These are phyloP conservation scores for Coemansia sp. DNA, from an alignment of 192 early-diverging fungal species.

Conservation along the genomic window DNA sequence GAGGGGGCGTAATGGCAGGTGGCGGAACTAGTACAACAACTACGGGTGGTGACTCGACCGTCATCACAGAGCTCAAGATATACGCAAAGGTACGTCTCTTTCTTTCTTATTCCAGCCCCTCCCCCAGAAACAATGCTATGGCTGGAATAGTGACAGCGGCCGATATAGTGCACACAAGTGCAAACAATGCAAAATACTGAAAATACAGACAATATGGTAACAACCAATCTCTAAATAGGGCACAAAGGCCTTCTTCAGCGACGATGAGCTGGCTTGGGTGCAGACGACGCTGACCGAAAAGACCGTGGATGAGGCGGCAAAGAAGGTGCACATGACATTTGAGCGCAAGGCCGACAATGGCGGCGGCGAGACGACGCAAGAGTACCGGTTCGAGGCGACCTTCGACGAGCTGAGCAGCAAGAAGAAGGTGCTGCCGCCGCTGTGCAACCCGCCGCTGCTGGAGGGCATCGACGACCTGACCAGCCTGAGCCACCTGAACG, in stretches of 20 bases:
- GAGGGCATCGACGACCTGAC: constrained; percentile 91
- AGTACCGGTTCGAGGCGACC: constrained; percentile 65
- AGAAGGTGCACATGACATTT: constrained; percentile 38
- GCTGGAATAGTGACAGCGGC: too few relatives aligned
- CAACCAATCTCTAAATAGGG: constrained; percentile 37
- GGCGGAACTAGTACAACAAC: too few relatives aligned
- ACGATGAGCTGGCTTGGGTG: constrained; percentile 45
- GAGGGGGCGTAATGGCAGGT: neutral
- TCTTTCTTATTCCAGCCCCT: neutral
- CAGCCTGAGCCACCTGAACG: constrained; percentile 94
- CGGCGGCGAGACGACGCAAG: neutral
- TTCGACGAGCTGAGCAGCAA: constrained; percentile 67
- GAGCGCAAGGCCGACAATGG: constrained; percentile 8
- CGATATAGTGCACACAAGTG: neutral
- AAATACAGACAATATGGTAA: neutral
- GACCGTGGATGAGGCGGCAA: constrained; percentile 19
- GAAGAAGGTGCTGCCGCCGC: constrained; percentile 76
- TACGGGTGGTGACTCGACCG: constrained; percentile 13
- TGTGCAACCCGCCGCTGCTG: constrained; percentile 89
- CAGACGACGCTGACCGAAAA: constrained; percentile 41
- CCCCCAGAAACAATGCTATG: too few relatives aligned
- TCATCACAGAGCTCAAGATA: constrained; percentile 38
- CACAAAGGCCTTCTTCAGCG: constrained; percentile 39
- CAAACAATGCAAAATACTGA: neutral
- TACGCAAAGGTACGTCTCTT: constrained; percentile 38